Conservation (phyloP, 352 stramenopile genomes). For the Phytophthora megakarya region DNA sequence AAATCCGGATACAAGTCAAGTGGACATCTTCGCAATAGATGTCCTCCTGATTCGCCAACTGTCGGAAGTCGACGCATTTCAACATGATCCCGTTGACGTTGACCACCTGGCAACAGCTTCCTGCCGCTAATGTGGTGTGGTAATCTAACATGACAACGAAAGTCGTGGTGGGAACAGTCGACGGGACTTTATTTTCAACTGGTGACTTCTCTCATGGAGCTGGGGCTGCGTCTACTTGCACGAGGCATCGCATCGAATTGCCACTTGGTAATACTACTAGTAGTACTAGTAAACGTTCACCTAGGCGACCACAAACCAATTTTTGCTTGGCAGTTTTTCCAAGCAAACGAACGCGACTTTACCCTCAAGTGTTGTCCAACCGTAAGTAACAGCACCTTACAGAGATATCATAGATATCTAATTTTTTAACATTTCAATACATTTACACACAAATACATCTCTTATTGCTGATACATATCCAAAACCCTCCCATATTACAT, state of each 20-base stretch:
- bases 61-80: slow-evolving; percentile 17
- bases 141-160: neutral
- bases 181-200: neutral
- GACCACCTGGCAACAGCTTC: slow-evolving; percentile 8
- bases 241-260: neutral
- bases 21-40: no score
- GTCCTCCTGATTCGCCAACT: slow-evolving; percentile 6
- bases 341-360: slow-evolving; percentile 15
- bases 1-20: no score
- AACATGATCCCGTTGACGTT: slow-evolving; percentile 21
- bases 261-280: no score
- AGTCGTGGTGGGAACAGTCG: neutral
- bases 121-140: slow-evolving; percentile 3
- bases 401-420: neutral
- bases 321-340: slow-evolving; percentile 7
- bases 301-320: slow-evolving; percentile 6
- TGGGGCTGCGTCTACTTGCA: neutral
- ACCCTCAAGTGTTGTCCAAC: slow-evolving; percentile 7
- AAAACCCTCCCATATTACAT: neutral
- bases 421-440: no score
- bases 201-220: slow-evolving; percentile 1
- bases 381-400: slow-evolving; percentile 14
- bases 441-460: no score
- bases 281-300: neutral
- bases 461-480: no score